A percentile compares a stretch with the other conserved stretches of the same genome.
Conservation (phyloP, 2,329 filamentous ascomycete genomes). For the Lecanicillium sp. region DNA sequence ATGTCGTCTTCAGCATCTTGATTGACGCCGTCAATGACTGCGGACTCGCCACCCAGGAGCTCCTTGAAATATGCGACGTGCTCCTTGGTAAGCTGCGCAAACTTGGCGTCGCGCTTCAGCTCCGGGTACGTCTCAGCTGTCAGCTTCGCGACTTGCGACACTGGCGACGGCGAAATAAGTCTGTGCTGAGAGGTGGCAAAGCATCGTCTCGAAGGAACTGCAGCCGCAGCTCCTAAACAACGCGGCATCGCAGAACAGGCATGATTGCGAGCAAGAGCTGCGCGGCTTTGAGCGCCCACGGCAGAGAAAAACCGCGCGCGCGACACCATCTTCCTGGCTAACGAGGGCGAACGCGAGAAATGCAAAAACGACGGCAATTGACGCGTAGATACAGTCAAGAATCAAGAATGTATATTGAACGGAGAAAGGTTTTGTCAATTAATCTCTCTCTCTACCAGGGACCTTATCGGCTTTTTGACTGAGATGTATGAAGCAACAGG, state of each 20-base stretch:
- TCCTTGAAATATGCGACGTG: slow-evolving; percentile 79
- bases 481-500: not conserved
- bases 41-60: slow-evolving; percentile 70
- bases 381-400: not conserved
- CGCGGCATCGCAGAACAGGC: not conserved
- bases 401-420: too few relatives aligned
- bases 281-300: slow-evolving; percentile 11
- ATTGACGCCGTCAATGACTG: slow-evolving; percentile 77
- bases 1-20: slow-evolving; percentile 66
- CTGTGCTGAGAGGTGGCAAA: slow-evolving; percentile 22
- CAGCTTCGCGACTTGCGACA: slow-evolving; percentile 44
- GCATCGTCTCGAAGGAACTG: slow-evolving; percentile 13
- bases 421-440: not conserved
- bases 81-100: slow-evolving; percentile 63
- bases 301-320: slow-evolving; percentile 12
- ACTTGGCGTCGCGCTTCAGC: slow-evolving; percentile 71
- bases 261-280: not conserved
- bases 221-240: slow-evolving; percentile 2
- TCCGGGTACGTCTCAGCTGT: slow-evolving; percentile 83
- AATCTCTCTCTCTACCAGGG: not conserved
- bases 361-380: not conserved
- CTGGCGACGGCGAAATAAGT: slow-evolving; percentile 17
- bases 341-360: not conserved
- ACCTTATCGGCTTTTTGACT: not conserved
- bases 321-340: slow-evolving; percentile 11